Conservation (phyloP, 2,329 filamentous ascomycete species). For the Chalaropsis thielavioides region DNA sequence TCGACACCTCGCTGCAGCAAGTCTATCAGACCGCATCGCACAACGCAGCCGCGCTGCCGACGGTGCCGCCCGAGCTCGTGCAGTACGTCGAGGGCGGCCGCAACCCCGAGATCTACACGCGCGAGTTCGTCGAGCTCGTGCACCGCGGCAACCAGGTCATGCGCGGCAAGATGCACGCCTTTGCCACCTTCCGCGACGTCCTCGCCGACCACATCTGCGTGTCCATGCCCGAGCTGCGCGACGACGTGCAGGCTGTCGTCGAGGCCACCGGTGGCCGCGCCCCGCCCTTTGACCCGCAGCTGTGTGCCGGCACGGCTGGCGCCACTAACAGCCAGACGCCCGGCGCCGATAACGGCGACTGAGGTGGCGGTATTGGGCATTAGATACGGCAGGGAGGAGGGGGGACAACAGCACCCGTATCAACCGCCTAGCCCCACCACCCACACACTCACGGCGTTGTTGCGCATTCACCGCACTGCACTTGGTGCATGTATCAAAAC, state of each 20-base stretch:
- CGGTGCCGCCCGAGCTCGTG: constrained; percentile 47
- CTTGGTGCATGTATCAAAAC: neutral
- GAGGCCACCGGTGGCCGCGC: constrained; percentile 29
- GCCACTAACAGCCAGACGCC: neutral
- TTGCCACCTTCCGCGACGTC: constrained; percentile 45
- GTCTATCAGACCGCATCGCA: constrained; percentile 30
- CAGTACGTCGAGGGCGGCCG: constrained; percentile 57
- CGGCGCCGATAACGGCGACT: constrained; percentile 7
- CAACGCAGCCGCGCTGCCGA: constrained; percentile 30
- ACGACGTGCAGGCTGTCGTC: constrained; percentile 38
- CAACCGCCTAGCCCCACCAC: neutral
- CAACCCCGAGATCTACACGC: constrained; percentile 60
- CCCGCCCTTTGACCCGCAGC: neutral
- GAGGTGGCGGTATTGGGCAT: neutral
- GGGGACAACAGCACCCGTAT: neutral
- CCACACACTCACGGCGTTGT: neutral
- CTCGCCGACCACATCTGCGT: constrained; percentile 43
- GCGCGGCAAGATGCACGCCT: constrained; percentile 49
- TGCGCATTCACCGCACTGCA: no score
- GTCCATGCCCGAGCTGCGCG: constrained; percentile 44
- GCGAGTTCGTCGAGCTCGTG: constrained; percentile 58
- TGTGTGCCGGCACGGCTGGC: neutral
- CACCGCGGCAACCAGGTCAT: constrained; percentile 51
- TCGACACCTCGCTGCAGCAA: constrained; percentile 28
- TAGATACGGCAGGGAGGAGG: neutral